Evolutionary conservation across 257 asterid genomes (phyloP), one percentile per base, ranked within the genome.

Genomic region (Rhazya stricta): DNA sequence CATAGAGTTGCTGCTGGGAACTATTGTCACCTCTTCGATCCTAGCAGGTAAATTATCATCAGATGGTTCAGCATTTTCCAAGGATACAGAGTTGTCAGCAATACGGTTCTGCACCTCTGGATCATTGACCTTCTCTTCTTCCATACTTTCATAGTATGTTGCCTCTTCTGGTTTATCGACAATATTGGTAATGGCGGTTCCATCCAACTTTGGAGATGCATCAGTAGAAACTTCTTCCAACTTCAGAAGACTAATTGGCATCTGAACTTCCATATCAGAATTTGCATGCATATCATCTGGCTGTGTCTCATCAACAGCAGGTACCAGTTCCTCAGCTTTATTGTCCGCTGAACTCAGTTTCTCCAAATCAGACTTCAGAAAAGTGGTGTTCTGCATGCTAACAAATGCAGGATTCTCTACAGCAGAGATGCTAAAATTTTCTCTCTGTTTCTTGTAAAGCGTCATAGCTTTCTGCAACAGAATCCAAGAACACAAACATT

Each of bases 381-480:
- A 27, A 65, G 42, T 48, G 74, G 76, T 79, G 15, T 63, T 71
- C 58, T 80, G 70, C 76, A 53, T 48, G 48, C 74, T 63, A 56
- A 58, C 36, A 45, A 76, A n/a, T 67, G 78, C 50, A 63, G 46
- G 69, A 69, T 78, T 81, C 83, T 76, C 84, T 25, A 79, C 83
- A 71, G 71, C 58, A 67, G 77, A 69, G 77, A 79, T 80, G 76
- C 45, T 34, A 69, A 63, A 29, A 51, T 77, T 79, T 18, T 79
- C 90, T 77, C 79, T 87, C 82, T 86, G 88, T 84, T 83, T 84
- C 86, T 85, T 85, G 79, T 94, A 94, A 42, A 90, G 95, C 21
- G 88, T 78, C 82, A 89, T 76, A 48, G 97, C 92, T 87, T 86
- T 92, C 99, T 94, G 92, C 86, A 85, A 74, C 67, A 67, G 53